These are phyloP conservation scores for Dillenia suffruticosa DNA, from an alignment of 164 flowering plant genomes.

Conservation along the genomic window DNA sequence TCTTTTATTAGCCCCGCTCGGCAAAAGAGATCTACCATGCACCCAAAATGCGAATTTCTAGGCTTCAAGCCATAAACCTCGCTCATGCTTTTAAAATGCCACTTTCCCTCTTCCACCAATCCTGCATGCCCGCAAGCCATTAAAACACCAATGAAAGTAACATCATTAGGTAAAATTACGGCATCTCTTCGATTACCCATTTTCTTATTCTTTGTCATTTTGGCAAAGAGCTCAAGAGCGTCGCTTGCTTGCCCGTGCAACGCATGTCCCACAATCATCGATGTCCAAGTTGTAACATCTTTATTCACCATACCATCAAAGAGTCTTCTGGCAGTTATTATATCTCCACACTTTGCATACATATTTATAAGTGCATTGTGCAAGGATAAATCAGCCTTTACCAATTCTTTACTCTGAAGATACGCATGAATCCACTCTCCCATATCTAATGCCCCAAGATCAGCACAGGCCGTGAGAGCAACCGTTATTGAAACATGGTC, in stretches of 20 bases:
- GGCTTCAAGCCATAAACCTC: conserved; percentile 25
- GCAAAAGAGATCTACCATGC: conserved; percentile 41
- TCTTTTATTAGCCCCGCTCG: conserved; percentile 27
- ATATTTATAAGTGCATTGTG: conserved; percentile 34
- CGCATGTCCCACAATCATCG: conserved; percentile 42
- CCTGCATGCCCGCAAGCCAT: conserved; percentile 44
- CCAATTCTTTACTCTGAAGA: conserved; percentile 11
- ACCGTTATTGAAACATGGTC: conserved; percentile 34
- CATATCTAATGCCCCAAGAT: conserved; percentile 34
- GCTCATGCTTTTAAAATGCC: conserved; percentile 25
- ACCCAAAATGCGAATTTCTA: conserved; percentile 30
- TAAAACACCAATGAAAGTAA: conserved; percentile 38
- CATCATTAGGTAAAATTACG: conserved; percentile 22
- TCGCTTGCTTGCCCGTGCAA: conserved; percentile 41
- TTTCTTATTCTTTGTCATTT: conserved; percentile 23
- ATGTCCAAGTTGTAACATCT: conserved; percentile 43
- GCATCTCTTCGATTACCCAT: conserved; percentile 16
- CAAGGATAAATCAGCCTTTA: conserved; percentile 14
- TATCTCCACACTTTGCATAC: conserved; percentile 51
- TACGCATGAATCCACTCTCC: conserved; percentile 38
- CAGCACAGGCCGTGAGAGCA: conserved; percentile 44
- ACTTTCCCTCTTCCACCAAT: conserved; percentile 30
- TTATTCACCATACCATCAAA: conserved; percentile 18
- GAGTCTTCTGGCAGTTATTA: conserved; percentile 19
- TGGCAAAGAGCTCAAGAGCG: conserved; percentile 30